These are phyloP conservation scores for Hermanozyma aechmeae DNA, from an alignment of 805 yeast species.

Conservation along the genomic window DNA sequence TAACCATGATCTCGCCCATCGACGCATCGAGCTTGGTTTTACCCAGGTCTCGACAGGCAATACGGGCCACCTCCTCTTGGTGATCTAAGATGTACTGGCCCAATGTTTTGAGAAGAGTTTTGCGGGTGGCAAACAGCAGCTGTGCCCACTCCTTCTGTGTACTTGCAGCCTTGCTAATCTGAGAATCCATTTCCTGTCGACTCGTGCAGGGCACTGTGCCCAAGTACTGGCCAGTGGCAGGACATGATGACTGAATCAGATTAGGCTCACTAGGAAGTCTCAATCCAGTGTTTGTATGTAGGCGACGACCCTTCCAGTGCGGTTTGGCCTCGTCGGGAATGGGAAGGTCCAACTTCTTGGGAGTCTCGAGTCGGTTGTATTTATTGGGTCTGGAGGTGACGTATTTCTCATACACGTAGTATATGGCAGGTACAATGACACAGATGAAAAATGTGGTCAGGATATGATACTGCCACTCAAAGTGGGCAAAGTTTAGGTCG, in stretches of 20 bases:
- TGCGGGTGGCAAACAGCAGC: constrained; percentile 56
- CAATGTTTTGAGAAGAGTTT: constrained; percentile 63
- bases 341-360: constrained; percentile 41
- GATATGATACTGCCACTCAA: constrained; percentile 38
- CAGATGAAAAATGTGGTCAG: constrained; percentile 33
- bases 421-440: constrained; percentile 27
- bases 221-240: constrained; percentile 87
- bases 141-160: constrained; percentile 47
- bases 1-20: constrained; percentile 93
- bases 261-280: constrained; percentile 53
- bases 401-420: constrained; percentile 26
- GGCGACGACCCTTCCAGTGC: constrained; percentile 85
- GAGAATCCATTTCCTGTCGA: constrained; percentile 60
- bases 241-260: constrained; percentile 79
- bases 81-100: constrained; percentile 64
- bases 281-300: constrained; percentile 45
- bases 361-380: constrained; percentile 34
- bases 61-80: constrained; percentile 80
- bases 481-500: constrained; percentile 28
- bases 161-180: constrained; percentile 40
- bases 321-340: constrained; percentile 74
- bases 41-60: constrained; percentile 95
- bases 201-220: constrained; percentile 63
- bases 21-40: constrained; percentile 94
- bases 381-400: constrained; percentile 28